These are phyloP conservation scores for Hypholoma sublateritium DNA, from an alignment of 768 basidiomycete species.

Conservation along the genomic window DNA sequence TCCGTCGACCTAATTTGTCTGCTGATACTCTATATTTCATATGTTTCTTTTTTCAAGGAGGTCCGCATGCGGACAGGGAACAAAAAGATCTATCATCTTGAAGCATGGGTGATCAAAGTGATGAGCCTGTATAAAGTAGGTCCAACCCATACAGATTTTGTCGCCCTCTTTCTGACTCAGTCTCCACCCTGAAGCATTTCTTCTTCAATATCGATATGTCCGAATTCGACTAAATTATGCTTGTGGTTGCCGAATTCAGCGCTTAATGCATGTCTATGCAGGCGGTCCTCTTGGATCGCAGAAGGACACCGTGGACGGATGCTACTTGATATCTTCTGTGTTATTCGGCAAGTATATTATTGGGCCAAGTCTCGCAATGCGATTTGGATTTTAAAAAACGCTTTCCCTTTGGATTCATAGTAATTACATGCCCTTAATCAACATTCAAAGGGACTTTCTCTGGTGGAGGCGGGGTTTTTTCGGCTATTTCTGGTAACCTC, in stretches of 20 bases:
- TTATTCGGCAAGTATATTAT: no score
- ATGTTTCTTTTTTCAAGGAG: slow-evolving; percentile 53
- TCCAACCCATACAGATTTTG: background rate
- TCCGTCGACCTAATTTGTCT: background rate
- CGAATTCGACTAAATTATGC: slow-evolving; percentile 45
- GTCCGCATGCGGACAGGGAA: slow-evolving; percentile 90
- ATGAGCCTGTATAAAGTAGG: slow-evolving; percentile 88
- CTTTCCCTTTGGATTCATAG: no score
- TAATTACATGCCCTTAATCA: no score
- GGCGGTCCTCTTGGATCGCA: no score
- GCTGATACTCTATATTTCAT: background rate
- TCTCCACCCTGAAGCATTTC: slow-evolving; percentile 44
- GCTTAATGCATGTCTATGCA: background rate
- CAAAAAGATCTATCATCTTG: slow-evolving; percentile 92
- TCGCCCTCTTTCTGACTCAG: slow-evolving; percentile 1
- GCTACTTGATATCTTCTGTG: no score
- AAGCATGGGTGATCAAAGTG: slow-evolving; percentile 96
- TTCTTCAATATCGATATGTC: slow-evolving; percentile 62
- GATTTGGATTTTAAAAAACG: no score
- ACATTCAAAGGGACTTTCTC: no score
- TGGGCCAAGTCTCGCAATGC: no score
- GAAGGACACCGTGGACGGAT: no score
- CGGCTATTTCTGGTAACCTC: no score
- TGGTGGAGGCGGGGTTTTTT: no score
- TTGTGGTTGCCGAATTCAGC: background rate